Base-by-base conservation (phyloP, 1,284 basidiomycete genomes). In the Pseudozyma hubeiensis region DNA sequence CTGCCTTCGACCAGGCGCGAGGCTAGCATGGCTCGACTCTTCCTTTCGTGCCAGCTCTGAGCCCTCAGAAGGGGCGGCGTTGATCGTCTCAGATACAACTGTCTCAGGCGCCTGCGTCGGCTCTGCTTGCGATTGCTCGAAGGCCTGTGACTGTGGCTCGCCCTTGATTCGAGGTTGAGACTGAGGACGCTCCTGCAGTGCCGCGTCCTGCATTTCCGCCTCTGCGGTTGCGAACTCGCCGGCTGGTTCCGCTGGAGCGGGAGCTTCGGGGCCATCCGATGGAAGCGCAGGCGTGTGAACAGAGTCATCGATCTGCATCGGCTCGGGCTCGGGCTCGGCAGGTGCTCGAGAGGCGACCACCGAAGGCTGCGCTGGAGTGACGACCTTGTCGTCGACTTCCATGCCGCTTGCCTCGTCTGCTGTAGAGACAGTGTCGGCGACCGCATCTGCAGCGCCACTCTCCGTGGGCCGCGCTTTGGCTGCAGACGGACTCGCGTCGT, bases 221-320 rank as follows among this genome's bases (percentile, higher is more conserved):
- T 55, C 44, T 19, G 56, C 39, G 30, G 24, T 30, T 4, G 40
- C 30, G 16, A 29, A 10, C 4, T 53, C 64, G 10, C 10, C 7
- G 4, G 35, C 14, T 6, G 43, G 8, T 16, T 50, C 52, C 5
- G 29, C 44, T 14, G 51, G 13, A 11, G 19, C 44, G 40, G 46
- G 37, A 34, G 31, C 39, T 49, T 56, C 50, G n/a, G 30, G 56
- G 17, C 39, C 56, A 5, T 66, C 63, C 4, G 50, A 61, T 4
- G 62, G 68, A 29, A 56, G 40, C 6, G 59, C 53, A 5, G 68
- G 63, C n/a, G 68, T 66, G 39, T 71, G 63, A 9, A 71, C 48
- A 14, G 51, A 46, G 34, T 62, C 58, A 41, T 71, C 68, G 0
- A 65, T 44, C 33, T 71, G 58, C 68, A 71, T 71, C 8, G 65